Evolutionary conservation across 192 early-diverging fungal species (phyloP).

Genomic region (Paraglomus brasilianum): DNA sequence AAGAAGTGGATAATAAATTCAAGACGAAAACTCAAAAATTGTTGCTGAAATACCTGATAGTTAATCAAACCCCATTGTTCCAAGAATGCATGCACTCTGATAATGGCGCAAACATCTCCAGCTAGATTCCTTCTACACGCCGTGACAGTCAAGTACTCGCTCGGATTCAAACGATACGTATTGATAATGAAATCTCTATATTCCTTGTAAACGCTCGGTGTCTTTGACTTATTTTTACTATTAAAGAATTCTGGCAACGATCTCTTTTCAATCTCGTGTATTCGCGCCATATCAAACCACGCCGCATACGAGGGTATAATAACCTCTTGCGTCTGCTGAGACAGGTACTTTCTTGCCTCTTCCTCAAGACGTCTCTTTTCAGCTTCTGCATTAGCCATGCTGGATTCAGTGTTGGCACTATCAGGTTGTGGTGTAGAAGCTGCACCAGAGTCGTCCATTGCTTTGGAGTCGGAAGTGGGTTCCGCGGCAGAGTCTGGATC

Average conservation of each 20-base stretch:
- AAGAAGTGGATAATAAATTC: not conserved
- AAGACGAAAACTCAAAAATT: conserved; percentile 11
- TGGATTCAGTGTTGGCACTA: conserved; percentile 22
- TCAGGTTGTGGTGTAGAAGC: conserved; percentile 30
- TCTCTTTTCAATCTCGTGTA: conserved; percentile 86
- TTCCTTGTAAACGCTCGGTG: conserved; percentile 88
- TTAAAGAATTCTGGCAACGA: conserved; percentile 97
- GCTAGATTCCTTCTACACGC: conserved; percentile 95
- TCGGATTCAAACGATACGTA: conserved; percentile 91
- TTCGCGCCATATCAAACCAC: conserved; percentile 82
- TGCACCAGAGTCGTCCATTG: conserved; percentile 25
- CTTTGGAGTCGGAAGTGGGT: conserved; percentile 14
- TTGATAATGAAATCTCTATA: conserved; percentile 99
- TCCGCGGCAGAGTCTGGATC: conserved; percentile 30
- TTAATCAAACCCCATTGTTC: conserved; percentile 99
- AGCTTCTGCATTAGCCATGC: conserved; percentile 27
- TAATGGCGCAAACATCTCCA: conserved; percentile 98
- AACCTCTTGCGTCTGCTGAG: conserved; percentile 69
- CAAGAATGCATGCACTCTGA: conserved; percentile 96
- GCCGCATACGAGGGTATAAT: conserved; percentile 86
- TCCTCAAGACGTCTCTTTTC: conserved; percentile 49
- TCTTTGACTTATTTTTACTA: conserved; percentile 88
- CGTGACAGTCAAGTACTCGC: conserved; percentile 96
- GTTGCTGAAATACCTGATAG: conserved; percentile 69
- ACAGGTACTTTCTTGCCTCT: conserved; percentile 65